Evolutionary conservation across 345 rosid species (phyloP), one percentile per base, ranked within the genome.

Genomic region (Gossypium bickii): DNA sequence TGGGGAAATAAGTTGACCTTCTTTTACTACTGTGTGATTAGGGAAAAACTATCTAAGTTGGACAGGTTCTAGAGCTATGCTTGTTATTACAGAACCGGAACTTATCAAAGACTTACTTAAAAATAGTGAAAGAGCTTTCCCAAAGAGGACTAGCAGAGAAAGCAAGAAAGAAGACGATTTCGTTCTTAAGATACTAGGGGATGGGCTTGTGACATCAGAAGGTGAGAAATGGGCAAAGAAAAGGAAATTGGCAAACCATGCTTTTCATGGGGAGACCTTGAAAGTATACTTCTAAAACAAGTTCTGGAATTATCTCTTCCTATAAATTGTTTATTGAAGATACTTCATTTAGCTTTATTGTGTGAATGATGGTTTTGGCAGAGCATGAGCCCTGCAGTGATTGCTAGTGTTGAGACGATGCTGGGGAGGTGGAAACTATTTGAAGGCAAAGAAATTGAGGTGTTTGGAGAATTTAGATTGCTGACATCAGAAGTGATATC

Each of bases 401-500:
- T 84, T 53, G 75, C 72, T 5, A 80, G 87, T 41, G 83, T 77
- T 15, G 82, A 83, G 66, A 69, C 67, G 77, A 88, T 84, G 91
- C 71, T 86, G 15, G 83, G 84, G 18, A 79, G 81, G 72, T 84
- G 89, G 88, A 82, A 74, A 72, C 41, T 60, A 0, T 44, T 52
- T 27, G 81, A 76, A 3, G 78, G 74, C 3, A 73, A 75, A 57
- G 87, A 88, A 73, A 79, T 85, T 5, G 87, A 86, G 13, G 82
- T 79, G 16, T 70, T 29, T 45, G 45, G 61, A 24, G 86, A 88
- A 70, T 60, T 85, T 56, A 88, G 63, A 51, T 4, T 83, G 9
- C 69, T 88, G 29, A 88, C 87, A 7, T 80, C 87, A n/a, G 85
- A 85, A 76, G 58, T 83, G 48, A 85, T 86, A 63, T 83, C 88